Base-by-base conservation (phyloP, 805 yeast species). In the Blastobotrys attinorum region DNA sequence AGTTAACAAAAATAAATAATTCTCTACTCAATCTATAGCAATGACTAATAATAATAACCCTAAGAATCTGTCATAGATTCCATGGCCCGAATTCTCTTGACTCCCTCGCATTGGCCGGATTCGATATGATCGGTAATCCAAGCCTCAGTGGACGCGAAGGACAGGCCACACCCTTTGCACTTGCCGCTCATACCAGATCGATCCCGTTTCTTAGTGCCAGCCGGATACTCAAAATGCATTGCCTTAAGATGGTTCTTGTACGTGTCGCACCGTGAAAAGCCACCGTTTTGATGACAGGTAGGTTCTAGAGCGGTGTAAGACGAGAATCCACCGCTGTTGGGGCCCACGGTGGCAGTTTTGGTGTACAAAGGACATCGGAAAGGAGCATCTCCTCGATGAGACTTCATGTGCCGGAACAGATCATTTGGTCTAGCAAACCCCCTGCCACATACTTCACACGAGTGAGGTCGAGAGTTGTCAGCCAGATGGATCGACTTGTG, bases 341-440 rank as follows among this genome's bases (percentile, higher is more conserved):
- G 7, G 6, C 35, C 22, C 13, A 13, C 22, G 6, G 33, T 31
- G 34, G 48, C 22, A 31, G 49, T 40, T 32, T 55, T 50, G 31
- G 61, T 51, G 54, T 71, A 76, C 61, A 76, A 84, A 1, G 97
- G 97, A 56, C 97, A 88, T 57, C 76, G 76, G 66, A 78, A 88
- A 25, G 84, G 81, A 3, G 77, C 72, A 53, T 82, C 90, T 52
- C 83, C 82, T 72, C 88, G 76, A 61, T 88, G 97, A 46, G 90
- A 75, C 62, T 85, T 87, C 55, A 80, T 78, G 61, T 88, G 97
- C 48, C 97, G 72, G 51, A 81, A 75, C 52, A 89, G 67, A 60
- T 88, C 96, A 60, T 89, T 89, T 35, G 89, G 81, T 47, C 96
- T 71, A 13, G 92, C 85, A 64, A 88, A 88, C 2, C 95, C 95